Base-by-base conservation (phyloP, 805 yeast species). In the Myxozyma nipponensis region DNA sequence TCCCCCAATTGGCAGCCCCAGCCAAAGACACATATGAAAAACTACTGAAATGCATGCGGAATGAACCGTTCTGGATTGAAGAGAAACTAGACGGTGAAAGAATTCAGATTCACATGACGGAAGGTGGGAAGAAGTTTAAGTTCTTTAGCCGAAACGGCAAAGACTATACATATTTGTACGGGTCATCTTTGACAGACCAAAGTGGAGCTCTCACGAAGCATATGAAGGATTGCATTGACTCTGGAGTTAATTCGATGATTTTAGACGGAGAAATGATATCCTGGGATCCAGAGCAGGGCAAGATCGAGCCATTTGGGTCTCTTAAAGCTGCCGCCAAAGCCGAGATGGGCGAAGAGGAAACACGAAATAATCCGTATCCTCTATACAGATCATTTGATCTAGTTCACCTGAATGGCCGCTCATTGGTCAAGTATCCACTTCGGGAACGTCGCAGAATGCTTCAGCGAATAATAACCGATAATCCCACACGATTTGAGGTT, bases 31-130 rank as follows among this genome's bases (percentile, higher is more conserved):
- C 72, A 2, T 66, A 84, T 19, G 77, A 81, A n/a, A 61, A 66
- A 5, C 69, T 66, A 22, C 70, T 85, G 62, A 66, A 68, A 21
- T 65, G 41, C 23, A 66, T 54, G 46, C 44, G 54, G 50, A 63
- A 62, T 7, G 56, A 54, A n/a, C 70, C 73, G 23, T 87, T 88
- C 61, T 76, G 74, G 46, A 79, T 91, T 7, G 98, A 91, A 62
- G 97, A 91, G 64, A 91, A 91, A 64, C 76, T 89, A 69, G 97
- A 91, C 66, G 98, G 98, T 2, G 97, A 91, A 66, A 70, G 98
- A 58, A 80, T 87, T 60, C 82, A 86, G 47, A 58, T 89, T 41
- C 98, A 91, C 64, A 78, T 81, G 69, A 65, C 71, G 39, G 68
- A 78, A 6, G 63, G 63, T 50, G 82, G 77, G 9, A 60, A 62